A percentile compares a stretch with the other conserved stretches of the same genome.
Conservation (phyloP, 176 grass and related monocot species). For the Paspalum vaginatum region DNA sequence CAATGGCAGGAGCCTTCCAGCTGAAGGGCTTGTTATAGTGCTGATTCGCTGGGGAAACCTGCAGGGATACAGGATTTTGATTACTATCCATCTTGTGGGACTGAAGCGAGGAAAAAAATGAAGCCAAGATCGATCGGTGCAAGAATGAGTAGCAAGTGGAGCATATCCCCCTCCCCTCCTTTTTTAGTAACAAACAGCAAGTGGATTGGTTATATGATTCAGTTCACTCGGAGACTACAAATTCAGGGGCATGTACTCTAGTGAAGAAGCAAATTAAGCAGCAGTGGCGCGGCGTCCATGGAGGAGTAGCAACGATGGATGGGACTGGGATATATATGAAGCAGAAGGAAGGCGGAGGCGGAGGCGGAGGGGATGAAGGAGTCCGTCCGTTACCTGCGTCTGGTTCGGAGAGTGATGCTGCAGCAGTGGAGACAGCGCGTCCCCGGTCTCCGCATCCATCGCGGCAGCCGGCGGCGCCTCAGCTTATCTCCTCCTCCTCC, state of each 20-base stretch:
- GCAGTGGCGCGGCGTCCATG: neutral
- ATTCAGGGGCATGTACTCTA: neutral
- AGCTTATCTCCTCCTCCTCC: neutral
- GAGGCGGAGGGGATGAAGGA: neutral
- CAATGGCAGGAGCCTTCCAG: constrained; percentile 74
- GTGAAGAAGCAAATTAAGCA: neutral
- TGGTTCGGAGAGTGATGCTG: constrained; percentile 24
- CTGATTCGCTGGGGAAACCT: constrained; percentile 50
- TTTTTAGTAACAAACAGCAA: neutral
- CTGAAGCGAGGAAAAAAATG: neutral
- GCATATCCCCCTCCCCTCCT: neutral
- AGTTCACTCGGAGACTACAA: neutral
- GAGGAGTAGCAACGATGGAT: neutral
- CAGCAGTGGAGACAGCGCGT: constrained; percentile 33
- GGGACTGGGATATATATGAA: neutral
- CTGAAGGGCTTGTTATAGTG: constrained; percentile 46
- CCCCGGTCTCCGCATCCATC: constrained; percentile 45
- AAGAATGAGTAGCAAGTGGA: neutral
- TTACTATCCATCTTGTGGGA: neutral
- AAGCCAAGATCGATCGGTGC: neutral
- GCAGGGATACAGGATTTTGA: neutral
- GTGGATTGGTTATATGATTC: neutral
- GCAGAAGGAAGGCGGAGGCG: neutral
- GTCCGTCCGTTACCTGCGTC: neutral
- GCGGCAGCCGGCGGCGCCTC: neutral